Percentiles rank a stretch among this genome's conserved stretches.
Conservation (phyloP, 345 rosid genomes). For the Mangifera indica region DNA sequence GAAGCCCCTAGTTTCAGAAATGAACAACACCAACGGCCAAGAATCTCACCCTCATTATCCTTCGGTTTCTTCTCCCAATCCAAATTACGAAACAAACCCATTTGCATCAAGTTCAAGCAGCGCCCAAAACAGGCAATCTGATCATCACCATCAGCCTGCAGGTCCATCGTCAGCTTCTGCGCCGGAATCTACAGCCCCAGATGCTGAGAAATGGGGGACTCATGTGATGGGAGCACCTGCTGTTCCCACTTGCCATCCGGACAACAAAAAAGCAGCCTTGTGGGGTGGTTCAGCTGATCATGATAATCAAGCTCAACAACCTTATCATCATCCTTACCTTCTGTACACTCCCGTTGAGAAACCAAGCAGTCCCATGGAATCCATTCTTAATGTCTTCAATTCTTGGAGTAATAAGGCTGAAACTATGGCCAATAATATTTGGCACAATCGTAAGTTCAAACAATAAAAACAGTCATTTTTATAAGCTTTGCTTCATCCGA, state of each 20-base stretch:
- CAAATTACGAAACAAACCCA: slow-evolving; percentile 15
- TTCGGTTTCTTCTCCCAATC: slow-evolving; percentile 5
- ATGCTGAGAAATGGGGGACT: slow-evolving; percentile 51
- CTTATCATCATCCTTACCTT: slow-evolving; percentile 47
- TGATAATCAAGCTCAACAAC: slow-evolving; percentile 30
- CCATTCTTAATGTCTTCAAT: slow-evolving; percentile 46
- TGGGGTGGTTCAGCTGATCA: slow-evolving; percentile 40
- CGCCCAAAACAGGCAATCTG: neutral
- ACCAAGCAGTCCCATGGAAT: slow-evolving; percentile 45
- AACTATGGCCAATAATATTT: slow-evolving; percentile 47
- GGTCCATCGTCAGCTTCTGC: slow-evolving; percentile 14
- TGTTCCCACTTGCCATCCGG: slow-evolving; percentile 52
- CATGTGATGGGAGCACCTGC: slow-evolving; percentile 58
- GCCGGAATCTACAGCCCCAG: neutral
- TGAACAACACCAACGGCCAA: neutral
- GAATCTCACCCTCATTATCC: slow-evolving; percentile 18
- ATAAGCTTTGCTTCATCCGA: neutral
- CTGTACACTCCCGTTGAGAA: slow-evolving; percentile 40
- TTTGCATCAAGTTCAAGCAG: neutral
- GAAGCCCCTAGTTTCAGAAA: too few species aligned
- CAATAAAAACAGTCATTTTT: neutral
- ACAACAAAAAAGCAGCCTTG: slow-evolving; percentile 57
- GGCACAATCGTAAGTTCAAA: slow-evolving; percentile 47
- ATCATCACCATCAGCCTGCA: slow-evolving; percentile 8
- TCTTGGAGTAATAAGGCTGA: slow-evolving; percentile 55